Evolutionary conservation across 352 stramenopile genomes (phyloP).

Genomic region (Phytophthora ramorum): DNA sequence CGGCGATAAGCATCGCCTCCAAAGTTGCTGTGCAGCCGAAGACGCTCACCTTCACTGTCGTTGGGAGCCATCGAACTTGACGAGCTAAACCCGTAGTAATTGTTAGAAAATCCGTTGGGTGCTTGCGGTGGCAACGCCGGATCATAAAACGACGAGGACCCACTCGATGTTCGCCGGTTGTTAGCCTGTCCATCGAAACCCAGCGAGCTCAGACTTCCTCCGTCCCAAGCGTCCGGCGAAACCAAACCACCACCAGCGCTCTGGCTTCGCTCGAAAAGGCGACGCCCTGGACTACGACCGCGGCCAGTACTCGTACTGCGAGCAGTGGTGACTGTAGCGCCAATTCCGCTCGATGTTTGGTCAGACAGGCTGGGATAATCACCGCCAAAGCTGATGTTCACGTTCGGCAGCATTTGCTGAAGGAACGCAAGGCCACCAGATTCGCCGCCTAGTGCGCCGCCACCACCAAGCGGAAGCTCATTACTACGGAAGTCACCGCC

Average conservation of each 20-base stretch:
- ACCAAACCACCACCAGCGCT: slow-evolving; percentile 26
- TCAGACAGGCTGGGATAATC: slow-evolving; percentile 52
- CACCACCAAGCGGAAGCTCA: slow-evolving; percentile 26
- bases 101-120: slow-evolving; percentile 37
- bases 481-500: slow-evolving; percentile 36
- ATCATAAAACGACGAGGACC: slow-evolving; percentile 52
- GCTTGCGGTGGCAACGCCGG: slow-evolving; percentile 53
- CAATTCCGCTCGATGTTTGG: slow-evolving; percentile 15
- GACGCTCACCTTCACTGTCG: slow-evolving; percentile 36
- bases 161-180: slow-evolving; percentile 29
- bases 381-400: slow-evolving; percentile 89
- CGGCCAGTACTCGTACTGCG: slow-evolving; percentile 22
- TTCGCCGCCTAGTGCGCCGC: slow-evolving; percentile 12
- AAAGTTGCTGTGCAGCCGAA: slow-evolving; percentile 40
- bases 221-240: slow-evolving; percentile 37
- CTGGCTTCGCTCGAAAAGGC: slow-evolving; percentile 50
- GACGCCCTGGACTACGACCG: slow-evolving; percentile 31
- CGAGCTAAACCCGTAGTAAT: slow-evolving; percentile 45
- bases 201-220: slow-evolving; percentile 38
- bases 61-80: slow-evolving; percentile 33
- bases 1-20: slow-evolving; percentile 48
- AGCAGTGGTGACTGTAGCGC: slow-evolving; percentile 5
- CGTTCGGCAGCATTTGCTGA: slow-evolving; percentile 89
- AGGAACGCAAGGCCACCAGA: slow-evolving; percentile 72
- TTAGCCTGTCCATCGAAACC: slow-evolving; percentile 32